A percentile compares a stretch with the other conserved stretches of the same genome.
Conservation (phyloP, 768 basidiomycete genomes). For the Russula griseocarnosa region DNA sequence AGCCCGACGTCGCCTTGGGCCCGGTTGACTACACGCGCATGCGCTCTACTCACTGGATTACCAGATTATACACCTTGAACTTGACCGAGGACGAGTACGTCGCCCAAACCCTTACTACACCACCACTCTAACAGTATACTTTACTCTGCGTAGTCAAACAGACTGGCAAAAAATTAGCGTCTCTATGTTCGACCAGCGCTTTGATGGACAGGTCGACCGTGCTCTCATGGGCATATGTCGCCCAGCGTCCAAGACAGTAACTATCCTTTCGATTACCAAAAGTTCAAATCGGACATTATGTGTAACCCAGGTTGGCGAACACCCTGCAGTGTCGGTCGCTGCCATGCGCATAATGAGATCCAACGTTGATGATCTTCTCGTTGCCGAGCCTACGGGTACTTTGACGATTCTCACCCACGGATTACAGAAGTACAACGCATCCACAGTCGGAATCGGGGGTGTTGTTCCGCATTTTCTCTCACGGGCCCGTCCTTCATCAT, state of each 20-base stretch:
- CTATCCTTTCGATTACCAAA: slow-evolving; percentile 48
- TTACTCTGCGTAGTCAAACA: slow-evolving; percentile 13
- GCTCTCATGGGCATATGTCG: slow-evolving; percentile 55
- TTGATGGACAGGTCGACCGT: slow-evolving; percentile 50
- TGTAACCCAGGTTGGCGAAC: slow-evolving; percentile 38
- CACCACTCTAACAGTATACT: slow-evolving; percentile 1
- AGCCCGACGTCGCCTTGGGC: slow-evolving; percentile 40
- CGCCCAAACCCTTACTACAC: neutral
- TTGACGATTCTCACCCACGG: slow-evolving; percentile 64
- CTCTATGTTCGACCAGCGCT: slow-evolving; percentile 61
- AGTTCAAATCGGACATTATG: slow-evolving; percentile 43
- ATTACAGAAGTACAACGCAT: slow-evolving; percentile 36
- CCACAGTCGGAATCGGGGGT: slow-evolving; percentile 1
- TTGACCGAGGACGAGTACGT: slow-evolving; percentile 49
- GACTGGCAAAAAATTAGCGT: slow-evolving; percentile 50
- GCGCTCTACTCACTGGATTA: slow-evolving; percentile 72
- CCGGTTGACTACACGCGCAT: slow-evolving; percentile 59
- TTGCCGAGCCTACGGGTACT: slow-evolving; percentile 53
- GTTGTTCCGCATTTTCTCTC: slow-evolving; percentile 6
- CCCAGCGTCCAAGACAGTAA: slow-evolving; percentile 43
- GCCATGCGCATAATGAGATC: slow-evolving; percentile 61
- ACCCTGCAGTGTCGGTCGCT: slow-evolving; percentile 49
- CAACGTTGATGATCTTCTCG: slow-evolving; percentile 63
- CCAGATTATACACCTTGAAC: slow-evolving; percentile 51
- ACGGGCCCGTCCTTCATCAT: neutral